Percentiles rank a stretch among this genome's conserved stretches.
phyloP scores from a whole-genome alignment of 139 green algal species.

The Picochlorum sp. region DNA sequence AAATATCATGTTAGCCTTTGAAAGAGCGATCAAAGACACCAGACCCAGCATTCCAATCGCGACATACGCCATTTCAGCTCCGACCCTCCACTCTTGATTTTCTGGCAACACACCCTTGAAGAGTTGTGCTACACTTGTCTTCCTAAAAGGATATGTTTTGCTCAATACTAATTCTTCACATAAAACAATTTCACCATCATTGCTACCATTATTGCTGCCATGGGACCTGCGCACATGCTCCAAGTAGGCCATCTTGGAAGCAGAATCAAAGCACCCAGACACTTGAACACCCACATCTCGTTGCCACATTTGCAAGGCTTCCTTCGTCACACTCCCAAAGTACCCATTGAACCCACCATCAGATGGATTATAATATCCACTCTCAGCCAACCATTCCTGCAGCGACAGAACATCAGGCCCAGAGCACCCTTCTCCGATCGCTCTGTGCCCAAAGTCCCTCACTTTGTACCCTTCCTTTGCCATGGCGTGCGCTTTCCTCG shows the following conservation, averaged over 20 bases:
- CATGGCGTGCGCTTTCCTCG: slow-evolving; percentile 3
- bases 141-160: background rate
- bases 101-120: no score
- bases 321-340: slow-evolving; percentile 14
- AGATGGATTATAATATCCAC: slow-evolving; percentile 1
- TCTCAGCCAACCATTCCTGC: slow-evolving; percentile 14
- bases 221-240: background rate
- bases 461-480: slow-evolving; percentile 1
- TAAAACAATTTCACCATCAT: background rate
- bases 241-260: slow-evolving; percentile 12
- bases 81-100: no score
- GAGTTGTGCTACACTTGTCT: background rate
- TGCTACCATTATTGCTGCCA: background rate
- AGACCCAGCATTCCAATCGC: no score
- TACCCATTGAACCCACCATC: slow-evolving; percentile 15
- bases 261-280: slow-evolving; percentile 10
- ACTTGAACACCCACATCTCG: slow-evolving; percentile 6
- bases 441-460: slow-evolving; percentile 16
- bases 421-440: slow-evolving; percentile 9
- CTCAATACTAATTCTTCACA: background rate
- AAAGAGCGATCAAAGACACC: no score
- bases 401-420: slow-evolving; percentile 18
- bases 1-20: no score
- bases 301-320: slow-evolving; percentile 21
- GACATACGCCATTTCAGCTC: no score